Percentiles rank a stretch among this genome's conserved stretches.
Evolutionary conservation across 805 yeast genomes (phyloP).

Genomic region (Candida incommunis): DNA sequence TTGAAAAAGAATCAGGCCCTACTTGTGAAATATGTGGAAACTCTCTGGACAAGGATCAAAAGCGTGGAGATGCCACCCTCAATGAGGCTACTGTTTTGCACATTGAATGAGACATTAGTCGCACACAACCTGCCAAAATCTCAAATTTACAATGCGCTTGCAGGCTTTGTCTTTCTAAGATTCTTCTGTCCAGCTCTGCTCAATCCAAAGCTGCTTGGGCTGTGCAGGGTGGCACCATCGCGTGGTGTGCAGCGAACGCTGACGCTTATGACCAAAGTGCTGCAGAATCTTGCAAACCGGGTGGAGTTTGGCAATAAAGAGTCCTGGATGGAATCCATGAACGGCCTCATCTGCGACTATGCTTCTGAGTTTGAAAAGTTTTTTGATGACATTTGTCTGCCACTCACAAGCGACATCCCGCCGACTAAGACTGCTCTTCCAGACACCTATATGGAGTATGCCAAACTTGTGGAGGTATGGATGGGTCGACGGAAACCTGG

Average conservation of each 20-base stretch:
- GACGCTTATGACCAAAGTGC: conserved; percentile 60
- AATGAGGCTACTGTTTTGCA: conserved; percentile 11
- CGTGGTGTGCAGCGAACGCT: conserved; percentile 64
- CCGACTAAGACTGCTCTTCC: conserved; percentile 2
- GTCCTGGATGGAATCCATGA: conserved; percentile 61
- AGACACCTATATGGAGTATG: conserved; percentile 19
- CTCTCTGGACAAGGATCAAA: conserved; percentile 15
- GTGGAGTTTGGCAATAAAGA: conserved; percentile 70
- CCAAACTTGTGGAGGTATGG: conserved; percentile 15
- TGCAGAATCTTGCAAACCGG: conserved; percentile 69
- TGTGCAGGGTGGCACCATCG: conserved; percentile 56
- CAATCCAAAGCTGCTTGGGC: conserved; percentile 73
- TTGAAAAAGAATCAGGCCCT: conserved; percentile 34
- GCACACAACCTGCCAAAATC: conserved; percentile 4
- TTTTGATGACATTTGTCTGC: conserved; percentile 37
- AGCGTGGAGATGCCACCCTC: conserved; percentile 12
- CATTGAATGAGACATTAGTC: conserved; percentile 6
- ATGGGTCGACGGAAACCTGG: not conserved
- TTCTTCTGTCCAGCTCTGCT: conserved; percentile 84
- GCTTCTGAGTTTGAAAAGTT: conserved; percentile 48
- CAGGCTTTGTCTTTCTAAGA: conserved; percentile 73
- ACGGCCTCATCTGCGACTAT: conserved; percentile 47
- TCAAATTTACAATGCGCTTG: conserved; percentile 50
- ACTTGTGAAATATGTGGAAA: conserved; percentile 36
- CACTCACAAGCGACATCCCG: not conserved